Base-by-base conservation (phyloP, 2,329 filamentous ascomycete genomes). In the Torrubiellomyces zombiae region DNA sequence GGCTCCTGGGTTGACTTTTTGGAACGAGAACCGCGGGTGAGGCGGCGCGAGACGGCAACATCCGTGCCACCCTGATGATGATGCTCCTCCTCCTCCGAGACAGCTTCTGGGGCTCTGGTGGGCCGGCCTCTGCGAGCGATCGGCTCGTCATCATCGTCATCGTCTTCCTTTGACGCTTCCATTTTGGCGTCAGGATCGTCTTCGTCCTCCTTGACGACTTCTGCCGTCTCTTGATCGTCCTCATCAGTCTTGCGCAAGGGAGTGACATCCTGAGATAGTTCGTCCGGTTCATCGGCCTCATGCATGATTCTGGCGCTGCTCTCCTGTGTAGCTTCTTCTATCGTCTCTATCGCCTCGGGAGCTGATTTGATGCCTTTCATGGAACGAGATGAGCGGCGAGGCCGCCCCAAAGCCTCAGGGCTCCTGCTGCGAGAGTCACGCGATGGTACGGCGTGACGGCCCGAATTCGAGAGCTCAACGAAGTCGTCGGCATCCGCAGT, bases 391-490 rank as follows among this genome's bases (percentile, higher is more conserved):
- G 57, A 46, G 30, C 63, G 51, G 3, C 46, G 50, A 7, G 34
- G 44, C 15, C 57, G 55, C 9, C 47, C 40, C 11, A 54, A 40
- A 3, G 58, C 41, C 33, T 75, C 68, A 0, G 69, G 68, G 31
- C 64, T 71, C 36, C 52, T 57, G 35, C 65, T 72, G 27, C 53
- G 54, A 15, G 64, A 65, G 20, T 60, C 58, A 11, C 51, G 51
- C 19, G 62, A 54, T 3, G 53, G 42, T 20, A 55, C 54, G 12
- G 57, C 60, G 33, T 75, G 68, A 28, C 55, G 60, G n/a, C 69
- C 70, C 6, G 69, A 74, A 36, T 56, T 64, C 5, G 68, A 64
- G 9, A 75, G 50, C 37, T 73, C 66, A 4, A 71, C 43, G 6
- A 71, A 56, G 4, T 60, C 53, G 21, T 69, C 63, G 0, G 54